Evolutionary conservation across 257 asterid genomes (phyloP), one percentile per base, ranked within the genome.

Genomic region (Solanum dulcamara): DNA sequence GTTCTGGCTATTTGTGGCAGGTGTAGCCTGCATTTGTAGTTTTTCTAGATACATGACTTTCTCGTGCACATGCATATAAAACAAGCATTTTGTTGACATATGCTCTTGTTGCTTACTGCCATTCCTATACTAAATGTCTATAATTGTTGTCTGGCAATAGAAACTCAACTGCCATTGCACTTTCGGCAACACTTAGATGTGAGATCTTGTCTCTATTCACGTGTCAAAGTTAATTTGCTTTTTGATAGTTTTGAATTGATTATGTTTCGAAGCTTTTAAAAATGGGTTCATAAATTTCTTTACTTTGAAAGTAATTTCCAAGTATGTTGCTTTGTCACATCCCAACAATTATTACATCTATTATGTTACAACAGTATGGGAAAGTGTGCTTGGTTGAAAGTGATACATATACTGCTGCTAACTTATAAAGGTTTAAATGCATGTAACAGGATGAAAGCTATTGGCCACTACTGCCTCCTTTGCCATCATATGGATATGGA

Each of bases 381-480:
- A 38, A 79, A 48, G 44, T 79, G 26, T 79, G 42, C 24, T 75
- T 28, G 60, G 60, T 79, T 18, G 26, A 48, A 53, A 30, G 64
- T 48, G 64, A 48, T 30, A 48, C 38, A 48, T 18, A 7, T 79
- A 2, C 28, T 18, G 20, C 24, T 79, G 64, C 83, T 48, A 79
- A 79, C 10, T 46, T 79, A 46, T 48, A 48, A 50, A 50, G 83
- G 17, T 64, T 81, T 72, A 83, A 62, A 84, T 86, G 83, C 84
- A 84, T 86, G 90, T 70, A 86, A 84, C 92, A 94, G 98, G 97
- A 95, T 85, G 97, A 94, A 86, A 90, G 86, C 66, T 86, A 91
- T 85, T 95, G 99, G 99, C 93, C 96, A 30, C 85, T 96, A 87
- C 92, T 96, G 97, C 99, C 99, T 89, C 98, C 99, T 72, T 92